Conservation (phyloP, 2,329 filamentous ascomycete genomes). For the Cadophora sp. region DNA sequence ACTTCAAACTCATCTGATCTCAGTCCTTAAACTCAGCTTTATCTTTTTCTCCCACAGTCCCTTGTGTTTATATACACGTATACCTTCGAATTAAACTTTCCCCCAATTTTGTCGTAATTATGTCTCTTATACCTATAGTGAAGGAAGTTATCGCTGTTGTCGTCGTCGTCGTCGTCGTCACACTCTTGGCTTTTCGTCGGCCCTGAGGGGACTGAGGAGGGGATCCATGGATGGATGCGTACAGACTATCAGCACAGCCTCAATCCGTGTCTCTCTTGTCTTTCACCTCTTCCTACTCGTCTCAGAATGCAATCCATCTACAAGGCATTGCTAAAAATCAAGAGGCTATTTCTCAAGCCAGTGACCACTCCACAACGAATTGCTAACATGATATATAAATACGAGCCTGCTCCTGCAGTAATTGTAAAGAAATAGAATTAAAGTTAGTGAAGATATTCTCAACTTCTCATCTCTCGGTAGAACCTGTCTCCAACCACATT, state of each 20-base stretch:
- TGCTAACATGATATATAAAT: no score
- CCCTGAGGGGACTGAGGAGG: not conserved
- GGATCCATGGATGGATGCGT: no score
- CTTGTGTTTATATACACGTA: not conserved
- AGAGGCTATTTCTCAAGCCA: no score
- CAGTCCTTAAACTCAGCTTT: not conserved
- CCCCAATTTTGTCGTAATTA: not conserved
- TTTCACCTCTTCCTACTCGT: not conserved
- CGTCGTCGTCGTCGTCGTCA: slow-evolving; percentile 18
- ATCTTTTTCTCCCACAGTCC: not conserved
- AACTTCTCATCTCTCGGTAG: no score
- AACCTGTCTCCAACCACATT: no score
- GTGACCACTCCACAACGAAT: no score
- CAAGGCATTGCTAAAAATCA: no score
- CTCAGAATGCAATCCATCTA: no score
- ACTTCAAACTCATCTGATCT: slow-evolving; percentile 9
- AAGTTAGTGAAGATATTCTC: no score
- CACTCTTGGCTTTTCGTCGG: slow-evolving; percentile 14
- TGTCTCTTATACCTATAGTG: not conserved
- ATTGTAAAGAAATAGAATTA: no score
- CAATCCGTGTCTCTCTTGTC: slow-evolving; percentile 12
- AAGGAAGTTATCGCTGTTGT: not conserved
- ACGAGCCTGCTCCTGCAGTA: no score
- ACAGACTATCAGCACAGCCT: slow-evolving; percentile 23
- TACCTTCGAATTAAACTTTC: not conserved